A percentile compares a stretch with the other conserved stretches of the same genome.
These are phyloP conservation scores for Hyphopichia burtonii DNA, from an alignment of 1,139 yeast genomes.

Conservation along the genomic window DNA sequence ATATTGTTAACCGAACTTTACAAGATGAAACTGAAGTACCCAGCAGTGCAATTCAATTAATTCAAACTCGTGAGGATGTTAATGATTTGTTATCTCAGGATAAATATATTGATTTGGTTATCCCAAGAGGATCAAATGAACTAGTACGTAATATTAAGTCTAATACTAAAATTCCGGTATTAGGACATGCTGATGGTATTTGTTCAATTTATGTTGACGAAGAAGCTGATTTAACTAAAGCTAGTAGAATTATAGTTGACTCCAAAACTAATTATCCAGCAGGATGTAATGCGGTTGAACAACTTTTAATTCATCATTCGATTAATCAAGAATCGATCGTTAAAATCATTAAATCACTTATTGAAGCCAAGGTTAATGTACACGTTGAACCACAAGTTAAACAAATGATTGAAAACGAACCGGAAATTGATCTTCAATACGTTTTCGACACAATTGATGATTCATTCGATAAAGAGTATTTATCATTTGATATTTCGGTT, in stretches of 20 bases:
- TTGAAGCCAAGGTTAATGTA: constrained; percentile 67
- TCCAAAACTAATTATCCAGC: constrained; percentile 97
- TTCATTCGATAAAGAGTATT: constrained; percentile 81
- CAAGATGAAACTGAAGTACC: constrained; percentile 66
- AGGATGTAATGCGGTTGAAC: constrained; percentile 96
- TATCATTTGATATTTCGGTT: constrained; percentile 80
- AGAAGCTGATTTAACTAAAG: constrained; percentile 73
- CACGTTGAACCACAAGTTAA: constrained; percentile 62
- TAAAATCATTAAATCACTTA: constrained; percentile 46
- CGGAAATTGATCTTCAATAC: constrained; percentile 12
- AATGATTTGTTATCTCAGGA: constrained; percentile 82
- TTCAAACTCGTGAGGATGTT: constrained; percentile 87
- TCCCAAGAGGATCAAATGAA: constrained; percentile 95
- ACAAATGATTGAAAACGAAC: constrained; percentile 9
- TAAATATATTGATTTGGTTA: constrained; percentile 86
- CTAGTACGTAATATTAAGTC: constrained; percentile 82
- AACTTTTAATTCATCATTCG: constrained; percentile 64
- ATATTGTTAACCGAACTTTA: constrained; percentile 63
- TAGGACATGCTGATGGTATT: constrained; percentile 98
- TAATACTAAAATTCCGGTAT: constrained; percentile 89
- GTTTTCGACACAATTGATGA: constrained; percentile 42
- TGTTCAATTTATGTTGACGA: constrained; percentile 84
- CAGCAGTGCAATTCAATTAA: constrained; percentile 74
- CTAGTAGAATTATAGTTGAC: constrained; percentile 72
- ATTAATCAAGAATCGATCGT: constrained; percentile 34